phyloP scores from a whole-genome alignment of 306 rosid genomes.

The Casuarina cunninghamiana region DNA sequence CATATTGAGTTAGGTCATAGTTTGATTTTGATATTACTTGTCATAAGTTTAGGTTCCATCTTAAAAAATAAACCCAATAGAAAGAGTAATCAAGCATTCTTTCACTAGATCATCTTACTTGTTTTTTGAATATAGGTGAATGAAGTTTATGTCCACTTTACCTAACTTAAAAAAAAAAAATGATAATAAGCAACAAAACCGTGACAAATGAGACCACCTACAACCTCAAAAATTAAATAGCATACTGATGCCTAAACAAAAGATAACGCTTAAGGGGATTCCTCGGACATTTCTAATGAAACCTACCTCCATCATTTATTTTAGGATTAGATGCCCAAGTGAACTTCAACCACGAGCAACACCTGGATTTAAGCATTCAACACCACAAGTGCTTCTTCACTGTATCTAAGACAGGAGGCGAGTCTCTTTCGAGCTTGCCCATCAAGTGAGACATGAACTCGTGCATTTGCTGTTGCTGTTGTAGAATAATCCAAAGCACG shows the following conservation, averaged over 20 bases:
- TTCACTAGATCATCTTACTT: no score
- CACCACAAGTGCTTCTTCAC: background rate
- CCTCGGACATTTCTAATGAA: background rate
- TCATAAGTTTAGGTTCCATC: no score
- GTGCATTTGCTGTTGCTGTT: conserved; percentile 12
- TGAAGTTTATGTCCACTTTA: no score
- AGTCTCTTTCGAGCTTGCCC: conserved; percentile 22
- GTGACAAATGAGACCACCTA: no score
- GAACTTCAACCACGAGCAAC: conserved; percentile 10
- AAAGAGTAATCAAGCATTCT: no score
- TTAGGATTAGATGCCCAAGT: background rate
- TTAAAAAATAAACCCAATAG: no score
- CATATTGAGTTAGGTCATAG: no score
- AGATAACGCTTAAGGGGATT: background rate
- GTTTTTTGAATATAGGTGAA: no score
- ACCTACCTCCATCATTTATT: conserved; percentile 10
- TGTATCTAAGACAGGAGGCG: background rate
- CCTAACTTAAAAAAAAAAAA: no score
- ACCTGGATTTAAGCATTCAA: conserved; percentile 2
- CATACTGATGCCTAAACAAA: background rate
- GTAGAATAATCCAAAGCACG: conserved; percentile 18
- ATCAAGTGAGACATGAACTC: conserved; percentile 4
- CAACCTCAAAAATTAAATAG: no score
- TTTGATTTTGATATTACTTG: no score
- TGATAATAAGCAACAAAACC: no score